A percentile compares a stretch with the other conserved stretches of the same genome.
phyloP scores from a whole-genome alignment of 2,329 filamentous ascomycete species.

The Fusarium oxysporum region DNA sequence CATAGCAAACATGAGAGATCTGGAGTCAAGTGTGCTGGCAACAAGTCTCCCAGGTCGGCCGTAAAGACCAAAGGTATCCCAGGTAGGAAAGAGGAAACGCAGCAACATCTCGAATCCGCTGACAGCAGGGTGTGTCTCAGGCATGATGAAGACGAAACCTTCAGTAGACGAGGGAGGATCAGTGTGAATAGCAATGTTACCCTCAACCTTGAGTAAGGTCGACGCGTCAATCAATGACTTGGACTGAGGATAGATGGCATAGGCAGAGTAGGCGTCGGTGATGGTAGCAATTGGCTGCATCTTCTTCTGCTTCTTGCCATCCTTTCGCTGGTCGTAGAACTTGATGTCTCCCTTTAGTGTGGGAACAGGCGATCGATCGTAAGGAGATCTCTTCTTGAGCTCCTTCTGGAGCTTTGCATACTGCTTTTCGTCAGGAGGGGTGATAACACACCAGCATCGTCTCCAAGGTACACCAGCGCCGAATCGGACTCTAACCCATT shows the following conservation, averaged over 20 bases:
- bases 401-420: slow-evolving; percentile 85
- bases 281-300: slow-evolving; percentile 90
- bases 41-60: slow-evolving; percentile 88
- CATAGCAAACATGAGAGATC: slow-evolving; percentile 98
- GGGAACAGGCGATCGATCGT: slow-evolving; percentile 77
- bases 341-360: slow-evolving; percentile 88
- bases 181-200: slow-evolving; percentile 87
- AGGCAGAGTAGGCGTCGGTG: slow-evolving; percentile 89
- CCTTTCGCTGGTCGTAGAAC: slow-evolving; percentile 85
- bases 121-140: slow-evolving; percentile 90
- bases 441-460: slow-evolving; percentile 95
- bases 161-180: slow-evolving; percentile 82
- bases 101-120: slow-evolving; percentile 96
- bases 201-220: slow-evolving; percentile 93
- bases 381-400: slow-evolving; percentile 82
- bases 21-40: slow-evolving; percentile 85
- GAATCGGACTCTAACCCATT: slow-evolving; percentile 95
- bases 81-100: slow-evolving; percentile 91
- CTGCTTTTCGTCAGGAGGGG: slow-evolving; percentile 94
- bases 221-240: slow-evolving; percentile 95
- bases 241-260: slow-evolving; percentile 94
- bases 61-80: slow-evolving; percentile 92
- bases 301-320: slow-evolving; percentile 90
- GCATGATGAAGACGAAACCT: slow-evolving; percentile 98
- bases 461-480: slow-evolving; percentile 96